phyloP scores from a whole-genome alignment of 2,329 filamentous ascomycete genomes.

The Calonectria multiphialidica region DNA sequence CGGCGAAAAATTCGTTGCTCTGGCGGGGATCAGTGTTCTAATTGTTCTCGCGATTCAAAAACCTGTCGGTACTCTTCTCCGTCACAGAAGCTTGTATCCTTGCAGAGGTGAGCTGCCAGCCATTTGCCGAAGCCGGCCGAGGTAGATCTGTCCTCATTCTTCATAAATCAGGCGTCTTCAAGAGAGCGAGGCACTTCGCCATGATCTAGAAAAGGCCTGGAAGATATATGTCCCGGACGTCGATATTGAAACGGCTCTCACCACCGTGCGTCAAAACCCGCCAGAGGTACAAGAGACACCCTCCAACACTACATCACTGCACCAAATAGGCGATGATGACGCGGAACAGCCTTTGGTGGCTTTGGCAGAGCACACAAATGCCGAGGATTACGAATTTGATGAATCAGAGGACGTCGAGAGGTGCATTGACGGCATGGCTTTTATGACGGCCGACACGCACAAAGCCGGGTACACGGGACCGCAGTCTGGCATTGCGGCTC shows the following conservation, averaged over 20 bases:
- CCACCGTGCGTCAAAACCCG: not conserved
- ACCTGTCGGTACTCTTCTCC: not conserved
- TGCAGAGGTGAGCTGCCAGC: not conserved
- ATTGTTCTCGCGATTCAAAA: not conserved
- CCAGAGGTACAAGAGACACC: not conserved
- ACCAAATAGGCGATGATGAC: not conserved
- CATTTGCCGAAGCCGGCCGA: not conserved
- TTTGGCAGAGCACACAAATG: not conserved
- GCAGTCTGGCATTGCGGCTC: not conserved
- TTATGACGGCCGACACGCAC: not conserved
- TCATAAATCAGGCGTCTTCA: not conserved
- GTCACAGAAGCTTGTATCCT: not conserved
- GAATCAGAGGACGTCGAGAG: not conserved
- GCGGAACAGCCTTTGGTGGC: not conserved
- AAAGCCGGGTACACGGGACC: not conserved
- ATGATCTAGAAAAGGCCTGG: not conserved
- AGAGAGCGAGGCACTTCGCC: not conserved
- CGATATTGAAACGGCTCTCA: not conserved
- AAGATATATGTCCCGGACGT: not conserved
- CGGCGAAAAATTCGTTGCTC: not conserved
- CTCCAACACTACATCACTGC: not conserved
- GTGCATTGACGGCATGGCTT: not conserved
- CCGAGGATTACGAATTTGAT: not conserved
- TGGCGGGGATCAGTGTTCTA: not conserved
- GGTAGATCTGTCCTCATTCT: not conserved